These are phyloP conservation scores for Tephrocybe sp. DNA, from an alignment of 768 basidiomycete genomes.

Conservation along the genomic window DNA sequence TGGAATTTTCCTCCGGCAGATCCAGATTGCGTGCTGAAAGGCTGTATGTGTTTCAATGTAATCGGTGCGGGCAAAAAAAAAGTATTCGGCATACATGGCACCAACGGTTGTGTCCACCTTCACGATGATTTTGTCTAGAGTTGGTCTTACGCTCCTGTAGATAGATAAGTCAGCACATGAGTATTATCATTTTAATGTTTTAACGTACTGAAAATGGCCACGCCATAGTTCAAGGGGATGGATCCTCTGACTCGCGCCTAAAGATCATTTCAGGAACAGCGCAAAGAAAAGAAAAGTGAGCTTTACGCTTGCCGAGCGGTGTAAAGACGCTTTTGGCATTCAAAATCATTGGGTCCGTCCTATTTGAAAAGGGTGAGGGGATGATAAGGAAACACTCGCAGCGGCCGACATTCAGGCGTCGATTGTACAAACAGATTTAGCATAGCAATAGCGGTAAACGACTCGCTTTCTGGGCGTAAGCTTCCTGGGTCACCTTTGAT, in stretches of 20 bases:
- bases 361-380: neutral
- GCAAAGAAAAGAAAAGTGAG: neutral
- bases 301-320: conserved; percentile 16
- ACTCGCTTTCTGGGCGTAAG: conserved; percentile 18
- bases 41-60: conserved; percentile 17
- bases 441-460: conserved; percentile 28
- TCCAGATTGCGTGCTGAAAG: conserved; percentile 24
- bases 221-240: conserved; percentile 38
- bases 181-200: neutral
- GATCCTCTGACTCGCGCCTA: conserved; percentile 18
- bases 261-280: neutral
- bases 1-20: no score
- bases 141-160: conserved; percentile 41
- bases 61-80: no score
- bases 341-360: conserved; percentile 20
- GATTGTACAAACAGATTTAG: conserved; percentile 34
- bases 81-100: conserved; percentile 32
- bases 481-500: conserved; percentile 13
- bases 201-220: conserved; percentile 42
- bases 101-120: conserved; percentile 45
- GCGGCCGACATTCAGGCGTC: conserved; percentile 26
- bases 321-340: conserved; percentile 28
- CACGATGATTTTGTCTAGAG: conserved; percentile 32
- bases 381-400: neutral
- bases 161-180: neutral